Percentiles rank a stretch among this genome's conserved stretches.
phyloP scores from a whole-genome alignment of 139 green algal genomes.

The Picochlorum sp. region DNA sequence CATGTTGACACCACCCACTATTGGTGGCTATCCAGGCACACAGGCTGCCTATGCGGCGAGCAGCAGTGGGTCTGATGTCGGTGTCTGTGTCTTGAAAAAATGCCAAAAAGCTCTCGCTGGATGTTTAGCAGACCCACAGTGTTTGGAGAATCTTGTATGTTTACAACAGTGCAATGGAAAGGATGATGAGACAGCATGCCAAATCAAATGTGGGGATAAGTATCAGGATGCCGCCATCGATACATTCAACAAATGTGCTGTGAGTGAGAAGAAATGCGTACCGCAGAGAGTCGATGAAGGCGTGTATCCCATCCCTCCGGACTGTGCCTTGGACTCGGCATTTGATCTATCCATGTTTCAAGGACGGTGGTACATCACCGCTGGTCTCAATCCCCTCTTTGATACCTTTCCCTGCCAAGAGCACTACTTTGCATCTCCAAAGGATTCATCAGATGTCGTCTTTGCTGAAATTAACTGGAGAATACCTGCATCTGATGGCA shows the following conservation, averaged over 20 bases:
- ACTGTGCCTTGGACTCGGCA: slow-evolving; percentile 32
- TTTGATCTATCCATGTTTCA: slow-evolving; percentile 66
- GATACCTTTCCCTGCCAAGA: slow-evolving; percentile 84
- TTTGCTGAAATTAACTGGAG: slow-evolving; percentile 73
- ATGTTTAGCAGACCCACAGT: slow-evolving; percentile 66
- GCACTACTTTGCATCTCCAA: slow-evolving; percentile 47
- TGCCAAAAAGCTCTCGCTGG: slow-evolving; percentile 56
- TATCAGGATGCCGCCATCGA: slow-evolving; percentile 66
- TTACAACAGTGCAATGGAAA: slow-evolving; percentile 57
- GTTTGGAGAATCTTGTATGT: slow-evolving; percentile 75
- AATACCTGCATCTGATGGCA: slow-evolving; percentile 40
- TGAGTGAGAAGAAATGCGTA: slow-evolving; percentile 80
- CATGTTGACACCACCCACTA: no score
- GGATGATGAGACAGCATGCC: slow-evolving; percentile 68
- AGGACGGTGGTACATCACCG: slow-evolving; percentile 81
- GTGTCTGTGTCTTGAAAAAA: slow-evolving; percentile 49
- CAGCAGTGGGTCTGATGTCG: slow-evolving; percentile 17
- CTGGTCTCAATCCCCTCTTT: slow-evolving; percentile 76
- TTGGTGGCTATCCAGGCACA: no score
- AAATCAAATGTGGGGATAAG: slow-evolving; percentile 76
- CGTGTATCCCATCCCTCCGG: slow-evolving; percentile 38
- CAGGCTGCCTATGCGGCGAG: neutral
- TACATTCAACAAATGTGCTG: slow-evolving; percentile 76
- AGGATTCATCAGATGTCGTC: slow-evolving; percentile 15
- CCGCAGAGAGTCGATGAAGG: slow-evolving; percentile 57